Base-by-base conservation (phyloP, 1,284 basidiomycete species). In the Moniliella sp. region DNA sequence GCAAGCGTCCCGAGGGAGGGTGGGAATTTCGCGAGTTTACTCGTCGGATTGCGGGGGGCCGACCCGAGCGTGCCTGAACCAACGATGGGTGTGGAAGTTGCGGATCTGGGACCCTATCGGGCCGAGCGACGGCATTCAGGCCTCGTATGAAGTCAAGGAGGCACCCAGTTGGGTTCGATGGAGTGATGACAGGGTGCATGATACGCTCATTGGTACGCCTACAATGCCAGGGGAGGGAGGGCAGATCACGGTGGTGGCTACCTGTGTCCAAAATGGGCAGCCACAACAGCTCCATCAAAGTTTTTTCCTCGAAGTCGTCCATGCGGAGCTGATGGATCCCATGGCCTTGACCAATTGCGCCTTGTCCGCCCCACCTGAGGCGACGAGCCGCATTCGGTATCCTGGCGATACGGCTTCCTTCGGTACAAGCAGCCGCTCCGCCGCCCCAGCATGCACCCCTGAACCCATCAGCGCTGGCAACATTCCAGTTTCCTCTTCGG, bases 41-140 rank as follows among this genome's bases (percentile, higher is more conserved):
- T 50, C 75, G 53, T n/a, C 52, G 50, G 34, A 56, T 56, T 25
- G 42, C 49, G 5, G 52, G 43, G 42, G 50, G 2, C 33, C 48
- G n/a, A n/a, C n/a, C n/a, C 66, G 72, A 31, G 84, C 82, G 36
- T 66, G 55, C 28, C 50, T 62, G 3, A 45, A 45, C 12, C 70
- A 75, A 40, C 78, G 78, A 36, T 93, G 83, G 81, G 69, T 72
- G 21, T 97, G 86, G 82, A 71, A 76, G 32, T 81, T 91, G 23
- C 76, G 80, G 39, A 76, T 97, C 30, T 94, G 86, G 84, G 86
- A 97, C 63, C 88, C 88, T 5, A 86, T 93, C 62, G 55, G 47
- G 18, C 51, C 58, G 4, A 51, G 50, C 15, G 45, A 48, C 18
- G 53, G 58, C 25, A 58, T 84, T 47, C 72, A 75, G 35, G 78